Conservation (phyloP, 306 rosid species). For the Fagus sylvatica region DNA sequence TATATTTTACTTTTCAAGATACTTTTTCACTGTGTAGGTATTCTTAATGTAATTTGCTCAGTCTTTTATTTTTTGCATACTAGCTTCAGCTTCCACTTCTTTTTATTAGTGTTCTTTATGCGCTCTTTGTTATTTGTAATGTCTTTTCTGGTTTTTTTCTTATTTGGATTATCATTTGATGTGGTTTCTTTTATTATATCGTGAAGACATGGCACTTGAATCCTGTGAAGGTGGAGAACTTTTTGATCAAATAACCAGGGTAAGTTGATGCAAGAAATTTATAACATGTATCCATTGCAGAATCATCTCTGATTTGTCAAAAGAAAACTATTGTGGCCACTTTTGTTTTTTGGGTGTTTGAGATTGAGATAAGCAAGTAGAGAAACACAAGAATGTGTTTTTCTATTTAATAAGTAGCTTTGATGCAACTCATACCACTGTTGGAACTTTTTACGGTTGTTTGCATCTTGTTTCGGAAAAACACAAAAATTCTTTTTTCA, state of each 20-base stretch:
- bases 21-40: conserved; percentile 91
- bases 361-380: too few species aligned
- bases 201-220: conserved; percentile 97
- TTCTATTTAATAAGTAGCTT: neutral
- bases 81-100: conserved; percentile 17
- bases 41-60: conserved; percentile 31
- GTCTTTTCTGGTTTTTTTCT: conserved; percentile 20
- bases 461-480: neutral
- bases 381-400: neutral
- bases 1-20: conserved; percentile 97
- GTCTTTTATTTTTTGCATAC: conserved; percentile 7
- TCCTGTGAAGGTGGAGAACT: conserved; percentile 99
- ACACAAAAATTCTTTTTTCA: neutral
- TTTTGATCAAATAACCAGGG: conserved; percentile 98
- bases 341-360: neutral
- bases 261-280: conserved; percentile 19
- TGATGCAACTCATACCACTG: neutral
- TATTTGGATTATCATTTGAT: conserved; percentile 36
- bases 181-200: conserved; percentile 18
- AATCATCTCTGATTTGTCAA: conserved; percentile 14
- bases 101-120: conserved; percentile 7
- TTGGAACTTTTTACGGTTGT: neutral
- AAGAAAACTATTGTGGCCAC: neutral
- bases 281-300: conserved; percentile 17
- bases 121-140: neutral